Percentiles rank a stretch among this genome's conserved stretches.
Conservation (phyloP, 2,329 filamentous ascomycete genomes). For the Beauveria scarabaeidicola region DNA sequence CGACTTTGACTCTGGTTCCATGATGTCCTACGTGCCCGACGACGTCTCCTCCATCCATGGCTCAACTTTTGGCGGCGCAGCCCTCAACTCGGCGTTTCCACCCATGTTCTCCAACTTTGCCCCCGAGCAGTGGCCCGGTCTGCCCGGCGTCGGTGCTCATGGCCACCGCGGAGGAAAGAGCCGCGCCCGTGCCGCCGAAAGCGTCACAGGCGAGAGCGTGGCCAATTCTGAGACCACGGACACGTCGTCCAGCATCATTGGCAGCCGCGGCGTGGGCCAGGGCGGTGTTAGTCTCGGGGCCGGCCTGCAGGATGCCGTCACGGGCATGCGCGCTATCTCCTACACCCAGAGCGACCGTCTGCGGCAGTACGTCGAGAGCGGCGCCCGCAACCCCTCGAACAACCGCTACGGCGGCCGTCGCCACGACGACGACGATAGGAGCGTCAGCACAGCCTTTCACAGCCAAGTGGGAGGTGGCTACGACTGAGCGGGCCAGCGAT, state of each 20-base stretch:
- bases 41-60: conserved; percentile 95
- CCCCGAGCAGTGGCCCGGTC: conserved; percentile 76
- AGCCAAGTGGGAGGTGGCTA: conserved; percentile 73
- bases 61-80: conserved; percentile 77
- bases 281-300: conserved; percentile 80
- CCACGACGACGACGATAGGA: conserved; percentile 89
- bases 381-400: conserved; percentile 57
- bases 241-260: conserved; percentile 67
- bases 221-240: conserved; percentile 88
- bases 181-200: conserved; percentile 61
- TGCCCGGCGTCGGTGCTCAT: conserved; percentile 53
- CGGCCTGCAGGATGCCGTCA: conserved; percentile 68
- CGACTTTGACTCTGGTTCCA: conserved; percentile 71
- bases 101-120: conserved; percentile 94
- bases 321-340: conserved; percentile 50
- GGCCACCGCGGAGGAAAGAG: conserved; percentile 58
- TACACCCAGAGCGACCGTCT: conserved; percentile 66
- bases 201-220: conserved; percentile 84
- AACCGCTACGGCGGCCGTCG: conserved; percentile 63
- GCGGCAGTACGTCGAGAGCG: conserved; percentile 88
- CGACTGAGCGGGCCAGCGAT: conserved; percentile 32
- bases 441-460: conserved; percentile 91
- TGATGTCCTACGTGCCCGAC: conserved; percentile 92
- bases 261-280: conserved; percentile 65
- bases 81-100: conserved; percentile 67